Evolutionary conservation across 148 eudicot genomes (phyloP).

Genomic region (Heliosperma pusillum): DNA sequence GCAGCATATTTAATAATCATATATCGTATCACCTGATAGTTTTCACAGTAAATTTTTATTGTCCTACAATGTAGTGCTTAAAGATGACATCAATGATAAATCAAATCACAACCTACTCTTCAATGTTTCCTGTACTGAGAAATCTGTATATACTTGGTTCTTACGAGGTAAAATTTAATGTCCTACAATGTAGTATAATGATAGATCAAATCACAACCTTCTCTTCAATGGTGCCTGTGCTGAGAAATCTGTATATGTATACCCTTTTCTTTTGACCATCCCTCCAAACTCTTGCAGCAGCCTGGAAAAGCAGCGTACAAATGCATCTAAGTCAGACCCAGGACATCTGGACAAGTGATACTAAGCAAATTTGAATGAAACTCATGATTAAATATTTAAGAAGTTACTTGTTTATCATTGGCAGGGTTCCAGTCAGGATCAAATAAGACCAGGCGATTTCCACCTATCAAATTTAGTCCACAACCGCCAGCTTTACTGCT

Average conservation of each 20-base stretch:
- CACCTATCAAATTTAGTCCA: constrained; percentile 98
- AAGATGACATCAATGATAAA: constrained; percentile 13
- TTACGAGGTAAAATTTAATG: no score
- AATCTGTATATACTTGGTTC: constrained; percentile 95
- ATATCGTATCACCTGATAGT: background rate
- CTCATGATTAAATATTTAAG: background rate
- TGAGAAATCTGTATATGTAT: constrained; percentile 87
- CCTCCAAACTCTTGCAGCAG: constrained; percentile 99
- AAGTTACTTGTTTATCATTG: constrained; percentile 95
- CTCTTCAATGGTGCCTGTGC: constrained; percentile 97
- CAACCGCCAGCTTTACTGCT: constrained; percentile 99
- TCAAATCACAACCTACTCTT: constrained; percentile 71
- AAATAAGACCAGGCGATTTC: constrained; percentile 91
- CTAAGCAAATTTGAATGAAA: constrained; percentile 8
- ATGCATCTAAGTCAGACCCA: constrained; percentile 11
- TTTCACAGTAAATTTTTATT: background rate
- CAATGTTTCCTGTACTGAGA: constrained; percentile 94
- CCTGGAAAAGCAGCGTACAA: constrained; percentile 42
- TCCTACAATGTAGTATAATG: constrained; percentile 1
- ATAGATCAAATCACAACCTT: constrained; percentile 48
- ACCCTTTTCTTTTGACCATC: constrained; percentile 99
- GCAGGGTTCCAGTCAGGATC: constrained; percentile 99
- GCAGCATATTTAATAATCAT: background rate
- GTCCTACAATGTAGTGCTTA: background rate
- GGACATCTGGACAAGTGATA: constrained; percentile 2